Conservation (phyloP, 495 filamentous ascomycete genomes). For the Penicillium mononematosum region DNA sequence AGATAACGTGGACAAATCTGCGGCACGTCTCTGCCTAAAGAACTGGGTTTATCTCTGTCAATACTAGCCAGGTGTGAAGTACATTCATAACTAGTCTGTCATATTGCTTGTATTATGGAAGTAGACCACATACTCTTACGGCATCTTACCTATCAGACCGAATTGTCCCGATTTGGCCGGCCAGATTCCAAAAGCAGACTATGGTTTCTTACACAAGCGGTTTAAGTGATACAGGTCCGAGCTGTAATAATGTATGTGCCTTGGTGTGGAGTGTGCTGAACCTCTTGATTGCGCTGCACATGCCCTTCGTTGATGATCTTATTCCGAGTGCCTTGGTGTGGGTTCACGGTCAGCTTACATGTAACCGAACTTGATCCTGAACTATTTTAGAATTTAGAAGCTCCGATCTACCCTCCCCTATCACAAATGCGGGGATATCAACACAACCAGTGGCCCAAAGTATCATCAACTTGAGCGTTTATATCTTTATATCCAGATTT, state of each 20-base stretch:
- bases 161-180: neutral
- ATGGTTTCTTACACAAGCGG: neutral
- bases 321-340: neutral
- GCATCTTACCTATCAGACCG: neutral
- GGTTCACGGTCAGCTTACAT: neutral
- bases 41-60: neutral
- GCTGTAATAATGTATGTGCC: neutral
- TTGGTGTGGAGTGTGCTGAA: neutral
- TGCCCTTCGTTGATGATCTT: neutral
- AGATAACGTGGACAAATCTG: neutral
- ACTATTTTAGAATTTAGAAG: neutral
- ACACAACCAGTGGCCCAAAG: too few species aligned
- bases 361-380: neutral
- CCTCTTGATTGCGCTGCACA: neutral
- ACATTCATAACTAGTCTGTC: neutral
- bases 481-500: too few species aligned
- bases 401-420: neutral
- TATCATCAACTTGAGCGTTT: too few species aligned
- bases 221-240: conserved; percentile 2
- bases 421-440: neutral
- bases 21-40: neutral
- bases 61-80: neutral
- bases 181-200: neutral
- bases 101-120: neutral
- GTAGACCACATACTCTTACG: neutral